Conservation (phyloP, 163 green algal species). For the Scenedesmus sp. region DNA sequence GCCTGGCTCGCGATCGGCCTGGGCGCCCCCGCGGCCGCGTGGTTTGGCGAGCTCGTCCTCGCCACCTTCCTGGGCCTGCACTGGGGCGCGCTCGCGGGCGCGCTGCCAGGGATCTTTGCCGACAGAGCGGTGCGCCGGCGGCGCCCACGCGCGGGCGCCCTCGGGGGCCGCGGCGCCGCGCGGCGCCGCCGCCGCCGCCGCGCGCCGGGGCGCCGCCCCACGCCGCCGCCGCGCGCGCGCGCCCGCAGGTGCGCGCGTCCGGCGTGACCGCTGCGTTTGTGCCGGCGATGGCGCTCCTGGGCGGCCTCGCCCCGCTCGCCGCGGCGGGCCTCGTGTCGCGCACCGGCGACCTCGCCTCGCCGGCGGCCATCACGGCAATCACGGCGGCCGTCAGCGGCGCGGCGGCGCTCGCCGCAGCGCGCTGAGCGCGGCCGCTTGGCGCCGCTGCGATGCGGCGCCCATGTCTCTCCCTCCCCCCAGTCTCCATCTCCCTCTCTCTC, state of each 20-base stretch:
- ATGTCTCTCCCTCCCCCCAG: too few relatives aligned
- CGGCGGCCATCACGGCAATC: slow-evolving; percentile 22
- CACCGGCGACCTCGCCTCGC: slow-evolving; percentile 18
- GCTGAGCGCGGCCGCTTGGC: not conserved
- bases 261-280: not conserved
- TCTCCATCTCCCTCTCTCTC: too few relatives aligned
- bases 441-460: too few relatives aligned
- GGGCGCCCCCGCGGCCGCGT: not conserved
- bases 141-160: too few relatives aligned
- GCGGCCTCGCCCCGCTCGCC: slow-evolving; percentile 1
- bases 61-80: slow-evolving; percentile 21
- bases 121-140: not conserved
- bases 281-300: slow-evolving; percentile 16
- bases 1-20: slow-evolving; percentile 37
- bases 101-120: slow-evolving; percentile 7
- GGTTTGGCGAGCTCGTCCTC: slow-evolving; percentile 32
- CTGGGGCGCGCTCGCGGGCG: not conserved
- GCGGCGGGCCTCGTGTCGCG: slow-evolving; percentile 14
- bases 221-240: too few relatives aligned
- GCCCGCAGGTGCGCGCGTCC: slow-evolving; percentile 33
- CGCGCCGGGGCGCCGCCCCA: too few relatives aligned
- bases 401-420: not conserved
- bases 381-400: not conserved
- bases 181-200: too few relatives aligned
- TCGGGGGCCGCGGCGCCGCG: not conserved